phyloP scores from a whole-genome alignment of 106 monocot species.

The Triglochin maritima region DNA sequence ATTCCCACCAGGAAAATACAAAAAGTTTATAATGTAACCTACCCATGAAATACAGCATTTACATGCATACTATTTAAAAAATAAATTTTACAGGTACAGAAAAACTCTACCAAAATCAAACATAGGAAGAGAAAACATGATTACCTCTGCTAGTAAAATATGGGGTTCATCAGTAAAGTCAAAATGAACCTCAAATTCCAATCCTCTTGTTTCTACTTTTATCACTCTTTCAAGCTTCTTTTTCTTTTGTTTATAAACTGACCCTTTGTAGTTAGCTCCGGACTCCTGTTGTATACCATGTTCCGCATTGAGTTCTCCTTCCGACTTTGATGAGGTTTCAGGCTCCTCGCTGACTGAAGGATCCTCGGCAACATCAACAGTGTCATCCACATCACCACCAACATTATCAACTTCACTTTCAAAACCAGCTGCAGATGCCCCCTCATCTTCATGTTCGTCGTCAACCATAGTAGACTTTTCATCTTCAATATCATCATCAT shows the following conservation, averaged over 20 bases:
- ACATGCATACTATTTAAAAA: background rate
- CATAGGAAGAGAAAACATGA: background rate
- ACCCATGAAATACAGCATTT: background rate
- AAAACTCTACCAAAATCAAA: background rate
- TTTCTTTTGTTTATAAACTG: conserved; percentile 4
- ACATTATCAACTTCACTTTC: conserved; percentile 45
- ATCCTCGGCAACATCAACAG: background rate
- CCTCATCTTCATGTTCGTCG: conserved; percentile 19
- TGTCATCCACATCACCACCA: conserved; percentile 4
- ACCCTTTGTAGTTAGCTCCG: conserved; percentile 1
- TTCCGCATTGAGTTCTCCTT: background rate
- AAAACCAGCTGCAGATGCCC: conserved; percentile 22
- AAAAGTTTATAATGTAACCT: background rate
- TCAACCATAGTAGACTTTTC: conserved; percentile 11
- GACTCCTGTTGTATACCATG: conserved; percentile 7
- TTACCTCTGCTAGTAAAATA: conserved; percentile 77
- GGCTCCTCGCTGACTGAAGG: conserved; percentile 6
- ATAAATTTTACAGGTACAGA: too few relatives aligned
- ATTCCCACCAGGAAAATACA: background rate
- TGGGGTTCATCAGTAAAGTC: conserved; percentile 37
- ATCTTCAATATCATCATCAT: conserved; percentile 71
- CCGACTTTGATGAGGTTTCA: conserved; percentile 16
- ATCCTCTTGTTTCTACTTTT: conserved; percentile 17
- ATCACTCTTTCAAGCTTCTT: conserved; percentile 27
- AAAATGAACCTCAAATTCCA: conserved; percentile 55